Percentiles rank a stretch among this genome's conserved stretches.
Conservation (phyloP, 1,139 yeast species). For the Candida tetrigidarum region DNA sequence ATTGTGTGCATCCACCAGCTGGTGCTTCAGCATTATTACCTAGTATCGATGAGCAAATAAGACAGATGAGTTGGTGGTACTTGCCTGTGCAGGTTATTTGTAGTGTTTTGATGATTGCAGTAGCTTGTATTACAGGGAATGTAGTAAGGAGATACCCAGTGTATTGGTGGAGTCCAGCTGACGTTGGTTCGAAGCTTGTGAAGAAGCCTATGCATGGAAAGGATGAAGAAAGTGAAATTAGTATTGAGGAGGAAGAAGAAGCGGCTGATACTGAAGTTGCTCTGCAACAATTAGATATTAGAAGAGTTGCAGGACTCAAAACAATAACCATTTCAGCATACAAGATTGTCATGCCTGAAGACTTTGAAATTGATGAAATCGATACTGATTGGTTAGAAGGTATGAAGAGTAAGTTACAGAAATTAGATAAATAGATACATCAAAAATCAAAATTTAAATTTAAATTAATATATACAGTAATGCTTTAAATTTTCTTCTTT, state of each 20-base stretch:
- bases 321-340: constrained; percentile 25
- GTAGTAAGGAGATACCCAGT: constrained; percentile 57
- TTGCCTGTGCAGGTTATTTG: constrained; percentile 60
- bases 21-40: constrained; percentile 76
- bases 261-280: constrained; percentile 11
- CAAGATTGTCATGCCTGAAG: constrained; percentile 28
- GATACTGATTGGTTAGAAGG: constrained; percentile 32
- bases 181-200: constrained; percentile 6
- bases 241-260: constrained; percentile 2
- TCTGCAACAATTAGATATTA: constrained; percentile 6
- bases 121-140: constrained; percentile 62
- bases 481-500: background rate
- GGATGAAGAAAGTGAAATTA: background rate
- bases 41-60: constrained; percentile 47
- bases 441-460: no score
- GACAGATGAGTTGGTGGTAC: constrained; percentile 70
- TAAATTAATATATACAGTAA: constrained; percentile 7
- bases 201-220: background rate
- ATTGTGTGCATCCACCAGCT: constrained; percentile 74
- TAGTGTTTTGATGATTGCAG: constrained; percentile 51
- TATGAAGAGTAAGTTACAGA: constrained; percentile 19
- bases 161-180: constrained; percentile 64
- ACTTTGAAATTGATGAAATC: constrained; percentile 27
- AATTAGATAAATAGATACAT: constrained; percentile 1
- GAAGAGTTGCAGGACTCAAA: constrained; percentile 5